phyloP scores from a whole-genome alignment of 768 basidiomycete species.

The Leucosporidium yakuticum region DNA sequence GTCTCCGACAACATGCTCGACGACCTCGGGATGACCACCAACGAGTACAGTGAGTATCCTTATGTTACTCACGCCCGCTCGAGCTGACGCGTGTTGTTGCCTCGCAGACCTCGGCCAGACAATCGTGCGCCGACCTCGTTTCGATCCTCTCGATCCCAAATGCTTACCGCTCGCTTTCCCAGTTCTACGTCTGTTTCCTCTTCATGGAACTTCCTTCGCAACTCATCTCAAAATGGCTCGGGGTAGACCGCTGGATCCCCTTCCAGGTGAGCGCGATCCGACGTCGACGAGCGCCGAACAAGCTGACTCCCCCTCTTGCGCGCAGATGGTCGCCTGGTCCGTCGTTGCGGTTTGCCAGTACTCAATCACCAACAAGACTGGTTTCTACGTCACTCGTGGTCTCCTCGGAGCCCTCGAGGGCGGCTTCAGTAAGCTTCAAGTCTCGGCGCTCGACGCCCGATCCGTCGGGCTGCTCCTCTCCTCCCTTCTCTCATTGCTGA shows the following conservation, averaged over 20 bases:
- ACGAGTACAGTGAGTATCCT: conserved; percentile 43
- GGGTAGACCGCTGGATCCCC: conserved; percentile 40
- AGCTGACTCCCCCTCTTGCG: too few species aligned
- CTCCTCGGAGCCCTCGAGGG: conserved; percentile 42
- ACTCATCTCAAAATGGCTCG: conserved; percentile 40
- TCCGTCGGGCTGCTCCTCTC: too few species aligned
- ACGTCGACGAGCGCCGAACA: not conserved
- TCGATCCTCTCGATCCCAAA: too few species aligned
- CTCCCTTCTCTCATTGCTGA: too few species aligned
- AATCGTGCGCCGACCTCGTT: too few species aligned
- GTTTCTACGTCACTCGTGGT: conserved; percentile 40
- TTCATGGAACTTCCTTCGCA: conserved; percentile 41
- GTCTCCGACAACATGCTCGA: conserved; percentile 41
- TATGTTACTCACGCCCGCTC: too few species aligned
- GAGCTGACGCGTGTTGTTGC: too few species aligned
- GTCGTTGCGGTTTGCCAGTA: conserved; percentile 38
- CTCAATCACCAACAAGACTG: conserved; percentile 36
- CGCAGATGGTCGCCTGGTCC: conserved; percentile 27
- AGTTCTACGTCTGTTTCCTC: conserved; percentile 11
- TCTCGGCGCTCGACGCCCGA: too few species aligned
- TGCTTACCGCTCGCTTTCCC: too few species aligned
- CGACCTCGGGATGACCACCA: conserved; percentile 40
- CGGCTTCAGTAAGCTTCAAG: conserved; percentile 38
- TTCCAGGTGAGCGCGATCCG: conserved; percentile 9
- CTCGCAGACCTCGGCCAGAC: too few species aligned